Evolutionary conservation across 1,284 basidiomycete genomes (phyloP).

Genomic region (Kwoniella shivajii): DNA sequence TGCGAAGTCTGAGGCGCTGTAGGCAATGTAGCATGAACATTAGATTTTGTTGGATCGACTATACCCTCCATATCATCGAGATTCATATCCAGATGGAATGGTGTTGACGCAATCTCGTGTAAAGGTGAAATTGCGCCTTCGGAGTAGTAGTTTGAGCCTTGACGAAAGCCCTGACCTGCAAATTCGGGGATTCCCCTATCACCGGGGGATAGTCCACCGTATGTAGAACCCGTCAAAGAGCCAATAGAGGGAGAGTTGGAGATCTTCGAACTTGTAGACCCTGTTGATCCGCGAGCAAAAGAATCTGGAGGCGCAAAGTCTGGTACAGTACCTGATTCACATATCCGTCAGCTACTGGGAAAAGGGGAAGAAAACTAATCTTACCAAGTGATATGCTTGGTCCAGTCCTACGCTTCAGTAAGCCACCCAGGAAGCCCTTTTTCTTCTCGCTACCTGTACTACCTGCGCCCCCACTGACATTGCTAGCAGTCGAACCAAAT

Average conservation of each 20-base stretch:
- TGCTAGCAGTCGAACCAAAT: constrained; percentile 32
- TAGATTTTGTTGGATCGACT: constrained; percentile 60
- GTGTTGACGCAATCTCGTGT: constrained; percentile 36
- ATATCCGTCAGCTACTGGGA: not conserved
- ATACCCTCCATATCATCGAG: constrained; percentile 82
- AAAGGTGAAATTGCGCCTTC: constrained; percentile 40
- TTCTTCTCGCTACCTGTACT: constrained; percentile 35
- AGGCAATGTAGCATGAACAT: constrained; percentile 19
- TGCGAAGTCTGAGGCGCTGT: not conserved
- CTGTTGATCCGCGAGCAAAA: constrained; percentile 15
- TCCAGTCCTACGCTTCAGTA: constrained; percentile 39
- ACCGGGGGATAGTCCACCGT: constrained; percentile 2
- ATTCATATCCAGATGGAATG: constrained; percentile 70
- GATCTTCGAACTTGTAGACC: constrained; percentile 26
- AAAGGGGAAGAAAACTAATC: not conserved
- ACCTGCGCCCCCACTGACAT: constrained; percentile 10
- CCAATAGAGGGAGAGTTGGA: constrained; percentile 27
- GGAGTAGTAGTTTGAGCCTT: constrained; percentile 19
- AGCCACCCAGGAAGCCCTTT: constrained; percentile 43
- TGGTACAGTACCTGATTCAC: constrained; percentile 4
- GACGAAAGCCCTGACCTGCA: constrained; percentile 9
- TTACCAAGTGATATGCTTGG: constrained; percentile 24
- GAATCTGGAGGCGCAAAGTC: constrained; percentile 1
- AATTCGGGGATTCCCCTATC: constrained; percentile 9
- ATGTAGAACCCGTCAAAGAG: constrained; percentile 12